A percentile compares a stretch with the other conserved stretches of the same genome.
Conservation (phyloP, 495 filamentous ascomycete species). For the Thermochaetoides thermophila region DNA sequence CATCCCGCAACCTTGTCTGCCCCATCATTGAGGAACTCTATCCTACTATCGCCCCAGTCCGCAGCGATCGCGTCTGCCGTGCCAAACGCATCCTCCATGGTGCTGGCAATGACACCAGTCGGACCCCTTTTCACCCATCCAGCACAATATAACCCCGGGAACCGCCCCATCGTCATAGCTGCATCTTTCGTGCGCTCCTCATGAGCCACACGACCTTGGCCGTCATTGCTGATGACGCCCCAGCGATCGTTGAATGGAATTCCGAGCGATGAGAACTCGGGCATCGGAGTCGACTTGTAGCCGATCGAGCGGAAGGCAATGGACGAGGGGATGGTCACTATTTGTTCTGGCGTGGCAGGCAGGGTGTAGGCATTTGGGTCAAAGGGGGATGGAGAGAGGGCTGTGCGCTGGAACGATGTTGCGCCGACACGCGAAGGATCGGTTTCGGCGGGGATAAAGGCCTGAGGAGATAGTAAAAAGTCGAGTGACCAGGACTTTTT, state of each 20-base stretch:
- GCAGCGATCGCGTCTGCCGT: constrained; percentile 67
- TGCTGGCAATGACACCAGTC: constrained; percentile 88
- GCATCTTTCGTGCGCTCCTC: constrained; percentile 16
- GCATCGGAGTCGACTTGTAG: constrained; percentile 66
- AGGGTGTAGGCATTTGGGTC: constrained; percentile 37
- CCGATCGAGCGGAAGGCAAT: constrained; percentile 84
- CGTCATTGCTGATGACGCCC: constrained; percentile 78
- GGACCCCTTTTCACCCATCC: constrained; percentile 96
- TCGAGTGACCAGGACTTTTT: constrained; percentile 66
- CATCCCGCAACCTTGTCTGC: constrained; percentile 41
- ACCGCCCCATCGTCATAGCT: constrained; percentile 13
- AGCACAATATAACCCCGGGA: constrained; percentile 81
- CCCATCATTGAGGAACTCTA: constrained; percentile 31
- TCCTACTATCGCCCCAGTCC: constrained; percentile 44
- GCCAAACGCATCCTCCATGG: constrained; percentile 87
- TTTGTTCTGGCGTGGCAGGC: constrained; percentile 25
- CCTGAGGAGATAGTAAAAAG: constrained; percentile 62
- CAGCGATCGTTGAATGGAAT: constrained; percentile 60
- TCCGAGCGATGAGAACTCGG: constrained; percentile 59
- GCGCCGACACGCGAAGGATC: constrained; percentile 35
- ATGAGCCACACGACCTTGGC: constrained; percentile 50
- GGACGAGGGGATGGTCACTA: constrained; percentile 33
- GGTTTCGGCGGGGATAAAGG: constrained; percentile 41
- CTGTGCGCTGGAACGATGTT: constrained; percentile 53
- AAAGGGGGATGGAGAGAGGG: constrained; percentile 30